Evolutionary conservation across 352 stramenopile species (phyloP).

Genomic region (Pythium rhizo-oryzae): DNA sequence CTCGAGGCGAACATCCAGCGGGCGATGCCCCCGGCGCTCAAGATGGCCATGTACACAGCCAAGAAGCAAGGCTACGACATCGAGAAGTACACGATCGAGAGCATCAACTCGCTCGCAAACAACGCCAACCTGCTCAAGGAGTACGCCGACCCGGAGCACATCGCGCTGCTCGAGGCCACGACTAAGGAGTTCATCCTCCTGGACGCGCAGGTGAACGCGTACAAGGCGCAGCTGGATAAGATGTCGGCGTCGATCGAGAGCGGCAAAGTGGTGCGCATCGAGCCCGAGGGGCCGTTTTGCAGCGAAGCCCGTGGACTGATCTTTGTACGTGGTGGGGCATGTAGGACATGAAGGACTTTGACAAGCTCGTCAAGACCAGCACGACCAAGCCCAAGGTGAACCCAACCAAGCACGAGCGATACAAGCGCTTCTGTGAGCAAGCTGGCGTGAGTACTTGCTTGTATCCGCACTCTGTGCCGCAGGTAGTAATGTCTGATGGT

Average conservation of each 20-base stretch:
- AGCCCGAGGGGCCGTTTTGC: not conserved
- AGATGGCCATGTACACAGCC: constrained; percentile 74
- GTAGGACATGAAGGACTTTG: constrained; percentile 51
- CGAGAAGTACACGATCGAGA: constrained; percentile 75
- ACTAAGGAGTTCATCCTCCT: constrained; percentile 72
- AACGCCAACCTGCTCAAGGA: constrained; percentile 72
- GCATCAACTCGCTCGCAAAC: constrained; percentile 63
- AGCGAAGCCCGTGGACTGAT: not conserved
- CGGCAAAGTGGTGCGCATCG: constrained; percentile 40
- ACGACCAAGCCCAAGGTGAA: constrained; percentile 63
- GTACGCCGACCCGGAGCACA: constrained; percentile 53
- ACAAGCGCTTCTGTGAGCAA: constrained; percentile 79
- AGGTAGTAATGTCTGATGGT: constrained; percentile 1
- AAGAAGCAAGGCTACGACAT: constrained; percentile 80
- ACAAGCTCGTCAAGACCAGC: constrained; percentile 61
- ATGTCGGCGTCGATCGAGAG: constrained; percentile 56
- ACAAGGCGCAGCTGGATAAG: constrained; percentile 73
- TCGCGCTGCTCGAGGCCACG: constrained; percentile 59
- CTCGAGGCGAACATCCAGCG: constrained; percentile 61
- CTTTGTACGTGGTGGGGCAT: not conserved
- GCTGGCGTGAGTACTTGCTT: constrained; percentile 51
- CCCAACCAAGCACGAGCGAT: constrained; percentile 61
- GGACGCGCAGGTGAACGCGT: constrained; percentile 62
- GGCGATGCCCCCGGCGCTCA: constrained; percentile 66
- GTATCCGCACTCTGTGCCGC: not conserved